Base-by-base conservation (phyloP, 2,329 filamentous ascomycete species). In the Thielaviopsis euricoi region DNA sequence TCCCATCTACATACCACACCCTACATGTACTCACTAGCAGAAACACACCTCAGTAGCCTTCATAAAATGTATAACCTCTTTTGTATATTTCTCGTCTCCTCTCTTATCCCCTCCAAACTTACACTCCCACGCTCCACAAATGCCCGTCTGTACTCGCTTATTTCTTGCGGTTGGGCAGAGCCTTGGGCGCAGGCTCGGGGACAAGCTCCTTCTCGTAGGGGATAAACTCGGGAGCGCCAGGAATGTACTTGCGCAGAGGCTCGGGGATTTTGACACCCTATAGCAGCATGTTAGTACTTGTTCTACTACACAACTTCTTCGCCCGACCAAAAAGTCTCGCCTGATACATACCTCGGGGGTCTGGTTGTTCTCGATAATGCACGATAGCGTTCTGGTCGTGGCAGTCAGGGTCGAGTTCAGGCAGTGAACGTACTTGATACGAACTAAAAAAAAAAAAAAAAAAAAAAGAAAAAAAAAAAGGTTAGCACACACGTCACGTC, bases 331-430 rank as follows among this genome's bases (percentile, higher is more conserved):
- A n/a, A n/a, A n/a, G n/a, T n/a, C n/a, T n/a, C n/a, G n/a, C n/a
- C n/a, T n/a, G 25, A 67, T 65, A 70, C 79, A 71, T 71, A 84
- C 85, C 64, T 91, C 86, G 66, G 89, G 83, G 0, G 85, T 93
- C 75, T 98, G 93, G 72, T 91, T 97, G 73, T 97, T 98, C 74
- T 98, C 93, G 46, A 98, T 79, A 50, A 98, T 77, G 69, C 91
- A 96, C 78, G 93, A 97, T 54, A 97, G 77, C 0, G 91, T 89
- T 68, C 91, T 81, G 68, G 95, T 90, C 1, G 91, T 96, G 19
- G 91, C 91, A 70, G 86, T 91, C 46, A 96, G 76, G 21, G 87
- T 95, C 62, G 87, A 86, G 73, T 96, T 96, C 61, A 96, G 76
- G 48, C 87, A 88, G 72, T 98, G 93, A 43, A 95, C 90, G 68